phyloP scores from a whole-genome alignment of 371 early-diverging fungal genomes.

The Lichtheimia corymbifera region DNA sequence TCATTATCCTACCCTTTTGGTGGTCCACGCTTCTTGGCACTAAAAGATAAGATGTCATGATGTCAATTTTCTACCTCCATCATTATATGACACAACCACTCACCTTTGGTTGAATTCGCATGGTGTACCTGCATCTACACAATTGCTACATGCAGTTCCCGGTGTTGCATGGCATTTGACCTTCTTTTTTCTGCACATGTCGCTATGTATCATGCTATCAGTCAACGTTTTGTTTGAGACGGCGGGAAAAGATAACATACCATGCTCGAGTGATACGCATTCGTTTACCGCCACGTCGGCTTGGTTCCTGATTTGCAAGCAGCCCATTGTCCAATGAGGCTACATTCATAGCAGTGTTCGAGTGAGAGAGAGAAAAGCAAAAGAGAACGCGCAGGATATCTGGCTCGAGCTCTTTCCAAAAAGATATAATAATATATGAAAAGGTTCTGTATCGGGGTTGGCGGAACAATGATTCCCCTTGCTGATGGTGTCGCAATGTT shows the following conservation, averaged over 20 bases:
- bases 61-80: neutral
- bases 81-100: neutral
- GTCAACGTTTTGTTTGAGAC: neutral
- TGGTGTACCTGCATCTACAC: slow-evolving; percentile 22
- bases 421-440: too few species aligned
- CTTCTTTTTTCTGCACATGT: slow-evolving; percentile 40
- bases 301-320: too few species aligned
- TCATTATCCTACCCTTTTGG: slow-evolving; percentile 28
- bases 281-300: neutral
- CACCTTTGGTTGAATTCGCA: slow-evolving; percentile 29
- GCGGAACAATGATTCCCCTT: too few species aligned
- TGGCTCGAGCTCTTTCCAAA: too few species aligned
- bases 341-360: too few species aligned
- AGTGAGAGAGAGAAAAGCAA: too few species aligned
- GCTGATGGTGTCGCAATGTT: too few species aligned
- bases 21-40: slow-evolving; percentile 37
- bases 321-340: too few species aligned
- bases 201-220: slow-evolving; percentile 18
- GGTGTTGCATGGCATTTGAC: slow-evolving; percentile 31
- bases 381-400: too few species aligned
- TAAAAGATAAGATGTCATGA: neutral
- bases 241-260: slow-evolving; percentile 3
- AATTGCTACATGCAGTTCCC: slow-evolving; percentile 32
- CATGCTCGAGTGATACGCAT: slow-evolving; percentile 24
- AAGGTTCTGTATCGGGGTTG: too few species aligned